Evolutionary conservation across 306 rosid species (phyloP).

Genomic region (Quercus robur): DNA sequence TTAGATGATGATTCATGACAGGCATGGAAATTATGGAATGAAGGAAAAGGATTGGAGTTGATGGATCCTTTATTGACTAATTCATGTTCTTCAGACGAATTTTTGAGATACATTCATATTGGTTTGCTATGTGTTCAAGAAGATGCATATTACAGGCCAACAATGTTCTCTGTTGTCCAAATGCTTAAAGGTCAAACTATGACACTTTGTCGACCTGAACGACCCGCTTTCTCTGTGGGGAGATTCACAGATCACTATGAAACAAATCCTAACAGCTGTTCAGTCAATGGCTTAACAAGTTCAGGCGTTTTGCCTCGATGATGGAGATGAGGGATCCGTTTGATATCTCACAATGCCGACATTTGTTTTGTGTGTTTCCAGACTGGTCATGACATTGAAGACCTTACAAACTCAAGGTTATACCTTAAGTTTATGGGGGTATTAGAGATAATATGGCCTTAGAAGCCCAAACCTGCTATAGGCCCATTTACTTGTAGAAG

Average conservation of each 20-base stretch:
- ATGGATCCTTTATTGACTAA: constrained; percentile 34
- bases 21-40: constrained; percentile 46
- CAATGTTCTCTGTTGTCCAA: constrained; percentile 39
- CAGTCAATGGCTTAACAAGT: constrained; percentile 22
- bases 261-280: not conserved
- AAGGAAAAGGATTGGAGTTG: constrained; percentile 32
- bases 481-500: too few relatives aligned
- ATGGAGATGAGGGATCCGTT: not conserved
- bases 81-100: constrained; percentile 26
- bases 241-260: constrained; percentile 12
- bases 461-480: too few relatives aligned
- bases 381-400: too few relatives aligned
- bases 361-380: too few relatives aligned
- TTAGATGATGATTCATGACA: constrained; percentile 7
- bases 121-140: constrained; percentile 53
- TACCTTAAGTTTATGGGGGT: too few relatives aligned
- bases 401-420: not conserved
- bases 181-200: constrained; percentile 34
- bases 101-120: constrained; percentile 36
- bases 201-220: constrained; percentile 22
- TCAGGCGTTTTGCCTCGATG: constrained; percentile 1
- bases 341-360: too few relatives aligned
- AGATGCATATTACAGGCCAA: constrained; percentile 46
- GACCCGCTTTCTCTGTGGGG: constrained; percentile 34
- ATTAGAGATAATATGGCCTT: too few relatives aligned